Conservation (phyloP, 371 early-diverging fungal species). For the Actinomortierella ambigua region DNA sequence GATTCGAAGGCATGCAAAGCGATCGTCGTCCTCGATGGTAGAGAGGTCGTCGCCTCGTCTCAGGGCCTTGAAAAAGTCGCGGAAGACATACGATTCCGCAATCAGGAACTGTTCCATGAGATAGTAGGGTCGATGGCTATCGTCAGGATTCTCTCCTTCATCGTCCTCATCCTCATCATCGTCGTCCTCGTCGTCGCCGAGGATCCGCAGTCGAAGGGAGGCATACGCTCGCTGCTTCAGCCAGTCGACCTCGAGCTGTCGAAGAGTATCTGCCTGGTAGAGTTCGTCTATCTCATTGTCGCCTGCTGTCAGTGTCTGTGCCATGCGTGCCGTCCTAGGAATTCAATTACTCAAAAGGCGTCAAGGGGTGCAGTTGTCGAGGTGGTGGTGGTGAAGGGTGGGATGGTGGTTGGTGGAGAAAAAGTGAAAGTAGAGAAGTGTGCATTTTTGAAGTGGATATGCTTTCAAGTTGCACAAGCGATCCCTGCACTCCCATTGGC, state of each 20-base stretch:
- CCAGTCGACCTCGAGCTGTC: constrained; percentile 17
- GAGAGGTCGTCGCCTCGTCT: not conserved
- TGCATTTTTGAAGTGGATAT: not conserved
- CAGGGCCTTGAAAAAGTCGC: constrained; percentile 7
- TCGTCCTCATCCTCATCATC: not conserved
- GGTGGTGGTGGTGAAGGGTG: too few relatives aligned
- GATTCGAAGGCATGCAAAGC: not conserved
- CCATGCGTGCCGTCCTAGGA: too few relatives aligned
- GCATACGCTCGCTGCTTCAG: constrained; percentile 12
- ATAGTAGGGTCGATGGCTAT: not conserved
- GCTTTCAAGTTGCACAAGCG: not conserved
- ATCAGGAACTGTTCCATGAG: constrained; percentile 28
- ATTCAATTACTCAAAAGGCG: too few relatives aligned
- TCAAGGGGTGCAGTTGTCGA: too few relatives aligned
- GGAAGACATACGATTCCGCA: constrained; percentile 19
- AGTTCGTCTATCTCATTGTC: not conserved
- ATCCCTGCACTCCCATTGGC: constrained; percentile 25
- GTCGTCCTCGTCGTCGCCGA: not conserved
- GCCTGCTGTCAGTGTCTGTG: too few relatives aligned
- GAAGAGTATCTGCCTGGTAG: constrained; percentile 9
- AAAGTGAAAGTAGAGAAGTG: not conserved
- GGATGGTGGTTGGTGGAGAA: too few relatives aligned
- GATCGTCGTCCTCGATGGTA: not conserved
- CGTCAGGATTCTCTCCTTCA: not conserved
- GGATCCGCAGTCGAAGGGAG: constrained; percentile 14